Evolutionary conservation across 495 filamentous ascomycete species (phyloP).

Genomic region (Astrocystis sublimbata): DNA sequence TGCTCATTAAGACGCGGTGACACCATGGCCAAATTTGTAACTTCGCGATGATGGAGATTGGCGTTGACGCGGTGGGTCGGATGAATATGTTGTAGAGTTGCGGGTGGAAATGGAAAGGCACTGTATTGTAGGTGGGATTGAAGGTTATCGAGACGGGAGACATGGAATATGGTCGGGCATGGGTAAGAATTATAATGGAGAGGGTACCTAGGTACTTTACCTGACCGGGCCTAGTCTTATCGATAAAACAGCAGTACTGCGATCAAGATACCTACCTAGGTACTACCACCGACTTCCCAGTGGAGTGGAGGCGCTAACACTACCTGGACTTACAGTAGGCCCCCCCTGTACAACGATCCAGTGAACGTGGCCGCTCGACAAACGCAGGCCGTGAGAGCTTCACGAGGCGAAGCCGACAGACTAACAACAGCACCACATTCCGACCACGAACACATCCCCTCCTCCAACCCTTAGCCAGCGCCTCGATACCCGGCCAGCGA

Average conservation of each 20-base stretch:
- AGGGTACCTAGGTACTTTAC: not conserved
- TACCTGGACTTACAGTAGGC: not conserved
- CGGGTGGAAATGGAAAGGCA: not conserved
- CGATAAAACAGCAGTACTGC: constrained; percentile 12
- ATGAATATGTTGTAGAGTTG: not conserved
- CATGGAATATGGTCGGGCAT: too few relatives aligned
- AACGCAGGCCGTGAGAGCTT: constrained; percentile 5
- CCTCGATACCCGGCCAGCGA: not conserved
- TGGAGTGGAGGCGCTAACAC: not conserved
- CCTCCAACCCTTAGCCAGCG: not conserved
- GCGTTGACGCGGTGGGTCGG: constrained; percentile 2
- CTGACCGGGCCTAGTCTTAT: constrained; percentile 10
- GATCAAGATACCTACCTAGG: too few relatives aligned
- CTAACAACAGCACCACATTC: constrained; percentile 2
- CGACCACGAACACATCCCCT: not conserved
- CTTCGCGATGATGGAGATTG: not conserved
- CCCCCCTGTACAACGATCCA: constrained; percentile 31
- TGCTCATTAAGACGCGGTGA: not conserved
- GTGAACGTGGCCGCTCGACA: constrained; percentile 28
- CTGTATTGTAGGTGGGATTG: not conserved
- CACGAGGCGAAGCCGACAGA: not conserved
- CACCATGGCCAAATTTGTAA: not conserved
- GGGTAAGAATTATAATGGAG: too few relatives aligned
- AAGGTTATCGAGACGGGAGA: not conserved
- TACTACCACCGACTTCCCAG: not conserved